phyloP scores from a whole-genome alignment of 345 rosid genomes.

The Linum usitatissimum region DNA sequence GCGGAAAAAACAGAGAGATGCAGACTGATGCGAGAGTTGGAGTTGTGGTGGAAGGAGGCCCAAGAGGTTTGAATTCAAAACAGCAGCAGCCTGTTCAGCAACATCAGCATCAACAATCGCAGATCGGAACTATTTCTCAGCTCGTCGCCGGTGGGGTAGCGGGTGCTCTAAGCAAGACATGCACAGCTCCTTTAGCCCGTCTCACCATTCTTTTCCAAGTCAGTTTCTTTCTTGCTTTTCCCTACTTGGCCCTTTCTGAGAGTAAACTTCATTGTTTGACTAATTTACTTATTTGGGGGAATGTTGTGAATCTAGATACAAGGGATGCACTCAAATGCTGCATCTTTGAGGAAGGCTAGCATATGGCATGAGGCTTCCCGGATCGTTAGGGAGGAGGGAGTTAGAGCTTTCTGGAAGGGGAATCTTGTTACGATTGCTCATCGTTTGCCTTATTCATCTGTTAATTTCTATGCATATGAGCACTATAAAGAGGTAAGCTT shows the following conservation, averaged over 20 bases:
- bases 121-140: conserved; percentile 60
- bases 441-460: conserved; percentile 78
- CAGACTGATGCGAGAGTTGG: conserved; percentile 4
- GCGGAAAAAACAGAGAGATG: neutral
- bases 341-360: conserved; percentile 45
- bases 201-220: conserved; percentile 96
- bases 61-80: neutral
- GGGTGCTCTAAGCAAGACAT: conserved; percentile 94
- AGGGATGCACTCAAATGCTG: conserved; percentile 86
- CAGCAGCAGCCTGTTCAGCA: conserved; percentile 8
- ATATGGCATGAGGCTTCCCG: conserved; percentile 84
- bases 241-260: neutral
- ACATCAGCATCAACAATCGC: conserved; percentile 32
- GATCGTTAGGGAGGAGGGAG: conserved; percentile 70
- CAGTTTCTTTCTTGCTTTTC: neutral
- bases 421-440: conserved; percentile 84
- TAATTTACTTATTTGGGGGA: neutral
- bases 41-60: conserved; percentile 5
- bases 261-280: neutral
- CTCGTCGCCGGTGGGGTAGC: conserved; percentile 86
- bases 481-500: conserved; percentile 52
- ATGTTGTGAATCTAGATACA: conserved; percentile 46
- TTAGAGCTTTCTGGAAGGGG: conserved; percentile 96
- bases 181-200: conserved; percentile 96
- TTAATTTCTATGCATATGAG: conserved; percentile 78